phyloP scores from a whole-genome alignment of 345 rosid species.

The Kernera saxatilis region DNA sequence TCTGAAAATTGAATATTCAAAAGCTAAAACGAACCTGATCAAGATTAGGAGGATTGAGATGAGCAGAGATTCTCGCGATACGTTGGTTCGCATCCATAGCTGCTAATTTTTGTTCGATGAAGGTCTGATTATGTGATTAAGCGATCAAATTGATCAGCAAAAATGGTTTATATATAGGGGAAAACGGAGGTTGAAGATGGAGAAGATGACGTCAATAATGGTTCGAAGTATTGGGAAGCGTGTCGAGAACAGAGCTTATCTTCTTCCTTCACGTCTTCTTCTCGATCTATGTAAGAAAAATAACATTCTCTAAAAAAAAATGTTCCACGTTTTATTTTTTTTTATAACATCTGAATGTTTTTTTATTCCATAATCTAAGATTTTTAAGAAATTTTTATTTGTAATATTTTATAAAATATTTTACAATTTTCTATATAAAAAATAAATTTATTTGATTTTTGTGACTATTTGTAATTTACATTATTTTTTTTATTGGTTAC shows the following conservation, averaged over 20 bases:
- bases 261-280: background rate
- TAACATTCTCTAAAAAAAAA: background rate
- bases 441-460: no score
- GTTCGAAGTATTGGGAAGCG: conserved; percentile 22
- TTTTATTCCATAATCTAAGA: no score
- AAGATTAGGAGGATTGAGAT: conserved; percentile 58
- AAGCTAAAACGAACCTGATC: conserved; percentile 21
- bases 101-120: conserved; percentile 22
- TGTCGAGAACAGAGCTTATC: conserved; percentile 1
- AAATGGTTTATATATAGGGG: background rate
- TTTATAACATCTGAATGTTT: no score
- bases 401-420: no score
- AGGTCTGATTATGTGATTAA: background rate
- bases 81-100: conserved; percentile 51
- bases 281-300: background rate
- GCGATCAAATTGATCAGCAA: background rate
- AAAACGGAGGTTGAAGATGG: background rate
- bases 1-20: background rate
- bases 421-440: no score
- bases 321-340: no score
- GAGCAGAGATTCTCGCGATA: conserved; percentile 70
- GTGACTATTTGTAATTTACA: no score
- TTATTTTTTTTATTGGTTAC: no score
- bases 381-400: no score
- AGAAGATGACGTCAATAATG: conserved; percentile 8